A percentile compares a stretch with the other conserved stretches of the same genome.
phyloP scores from a whole-genome alignment of 768 basidiomycete species.

The Dentipellis sp. region DNA sequence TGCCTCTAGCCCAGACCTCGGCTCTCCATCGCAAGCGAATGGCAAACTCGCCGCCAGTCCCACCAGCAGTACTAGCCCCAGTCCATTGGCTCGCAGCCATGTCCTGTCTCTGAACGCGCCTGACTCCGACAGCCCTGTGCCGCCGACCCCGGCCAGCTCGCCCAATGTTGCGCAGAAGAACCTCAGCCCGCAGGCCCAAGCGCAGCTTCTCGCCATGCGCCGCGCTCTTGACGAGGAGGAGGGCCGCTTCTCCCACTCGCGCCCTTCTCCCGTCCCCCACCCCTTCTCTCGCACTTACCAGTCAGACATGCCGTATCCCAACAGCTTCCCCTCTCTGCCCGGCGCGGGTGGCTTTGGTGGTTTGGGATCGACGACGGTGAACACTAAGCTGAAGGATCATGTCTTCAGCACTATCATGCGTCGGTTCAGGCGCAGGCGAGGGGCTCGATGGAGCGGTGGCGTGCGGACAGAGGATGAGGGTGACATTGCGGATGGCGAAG shows the following conservation, averaged over 20 bases:
- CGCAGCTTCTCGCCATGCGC: slow-evolving; percentile 2
- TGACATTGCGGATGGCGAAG: slow-evolving; percentile 28
- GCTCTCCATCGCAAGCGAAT: slow-evolving; percentile 14
- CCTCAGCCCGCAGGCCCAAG: slow-evolving; percentile 2
- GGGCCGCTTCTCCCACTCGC: not conserved
- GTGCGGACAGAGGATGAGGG: slow-evolving; percentile 49
- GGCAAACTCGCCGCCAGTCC: slow-evolving; percentile 9
- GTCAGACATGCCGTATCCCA: slow-evolving; percentile 16
- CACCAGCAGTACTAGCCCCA: slow-evolving; percentile 23
- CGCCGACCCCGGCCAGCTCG: slow-evolving; percentile 39
- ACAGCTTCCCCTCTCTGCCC: not conserved
- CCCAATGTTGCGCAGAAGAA: slow-evolving; percentile 20
- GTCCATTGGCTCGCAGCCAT: slow-evolving; percentile 25
- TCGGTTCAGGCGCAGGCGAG: slow-evolving; percentile 48
- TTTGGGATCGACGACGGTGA: slow-evolving; percentile 87
- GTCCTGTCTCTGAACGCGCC: slow-evolving; percentile 27
- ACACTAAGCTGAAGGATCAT: slow-evolving; percentile 90
- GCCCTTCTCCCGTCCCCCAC: not conserved
- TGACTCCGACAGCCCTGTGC: slow-evolving; percentile 32
- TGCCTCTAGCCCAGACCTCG: slow-evolving; percentile 67
- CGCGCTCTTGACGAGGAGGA: slow-evolving; percentile 22
- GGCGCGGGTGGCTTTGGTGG: slow-evolving; percentile 66
- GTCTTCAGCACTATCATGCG: slow-evolving; percentile 86
- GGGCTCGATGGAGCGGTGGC: slow-evolving; percentile 18
- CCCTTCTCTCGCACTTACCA: slow-evolving; percentile 31